Evolutionary conservation across 176 grass and related monocot species (phyloP).

Genomic region (Juncus effusus): DNA sequence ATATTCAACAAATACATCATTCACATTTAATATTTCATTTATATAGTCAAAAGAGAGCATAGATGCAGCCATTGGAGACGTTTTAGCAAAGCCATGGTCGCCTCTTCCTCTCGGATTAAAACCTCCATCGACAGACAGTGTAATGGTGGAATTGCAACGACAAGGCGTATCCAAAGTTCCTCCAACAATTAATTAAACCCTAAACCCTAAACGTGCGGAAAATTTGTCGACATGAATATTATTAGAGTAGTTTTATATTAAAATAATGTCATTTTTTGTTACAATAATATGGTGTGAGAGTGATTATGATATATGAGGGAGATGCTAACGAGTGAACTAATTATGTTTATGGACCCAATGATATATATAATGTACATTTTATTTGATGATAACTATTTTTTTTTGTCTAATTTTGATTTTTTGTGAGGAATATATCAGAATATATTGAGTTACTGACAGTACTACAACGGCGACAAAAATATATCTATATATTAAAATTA

Average conservation of each 20-base stretch:
- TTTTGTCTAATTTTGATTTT: too few species aligned
- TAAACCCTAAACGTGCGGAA: neutral
- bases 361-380: neutral
- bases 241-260: constrained; percentile 19
- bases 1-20: neutral
- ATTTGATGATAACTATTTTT: too few species aligned
- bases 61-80: constrained; percentile 93
- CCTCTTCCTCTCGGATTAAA: constrained; percentile 90
- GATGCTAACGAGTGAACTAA: constrained; percentile 19
- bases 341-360: constrained; percentile 17
- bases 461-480: too few species aligned
- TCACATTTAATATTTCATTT: constrained; percentile 4
- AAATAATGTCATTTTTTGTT: constrained; percentile 22
- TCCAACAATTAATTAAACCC: constrained; percentile 21
- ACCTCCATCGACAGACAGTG: constrained; percentile 63
- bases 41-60: constrained; percentile 74
- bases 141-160: constrained; percentile 74
- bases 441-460: too few species aligned
- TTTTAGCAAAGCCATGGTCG: constrained; percentile 90
- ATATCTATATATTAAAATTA: too few species aligned
- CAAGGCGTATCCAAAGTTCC: constrained; percentile 71
- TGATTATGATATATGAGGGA: constrained; percentile 20
- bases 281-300: constrained; percentile 5
- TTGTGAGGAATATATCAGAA: too few species aligned
- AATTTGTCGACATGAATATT: constrained; percentile 44